Base-by-base conservation (phyloP, 176 grass and related monocot genomes). In the Chloris gayana region DNA sequence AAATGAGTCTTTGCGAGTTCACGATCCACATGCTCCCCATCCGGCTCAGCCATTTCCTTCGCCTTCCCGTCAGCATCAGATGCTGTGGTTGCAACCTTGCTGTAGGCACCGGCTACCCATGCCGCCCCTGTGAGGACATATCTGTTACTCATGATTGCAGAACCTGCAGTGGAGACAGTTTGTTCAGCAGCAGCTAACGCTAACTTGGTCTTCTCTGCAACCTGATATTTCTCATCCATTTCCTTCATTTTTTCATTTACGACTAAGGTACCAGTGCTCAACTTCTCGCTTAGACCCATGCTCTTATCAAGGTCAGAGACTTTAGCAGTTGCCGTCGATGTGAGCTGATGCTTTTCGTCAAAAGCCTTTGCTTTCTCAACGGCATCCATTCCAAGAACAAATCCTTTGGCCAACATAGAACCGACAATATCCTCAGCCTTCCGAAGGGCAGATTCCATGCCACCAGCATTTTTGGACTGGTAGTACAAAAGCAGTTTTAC, bases 191-290 rank as follows among this genome's bases (percentile, higher is more conserved):
- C 88, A n/a, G 81, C 77, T 60, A 94, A 58, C 76, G 92, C 92
- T 6, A 87, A 83, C 38, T 86, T 91, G 12, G 95, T 94, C 85
- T 92, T 98, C 77, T 98, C 92, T 19, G 92, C 89, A 64, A 98
- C 92, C 76, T 97, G 95, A 69, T 91, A 91, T 72, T 92, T 94
- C 82, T 92, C 72, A 79, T 97, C 95, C 85, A 94, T 90, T 86
- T 92, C 91, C 74, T 87, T 94, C 74, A 97, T 85, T 72, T 97
- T 97, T 75, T 88, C 91, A 86, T 90, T 89, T 46, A 97, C 87
- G 42, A 70, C 89, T 31, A 83, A 46, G 44, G 87, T 87, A 56
- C 91, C 57, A 21, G 76, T 80, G 77, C 18, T 83, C 80, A 97
- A 85, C 81, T 93, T 97, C 61, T 97, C 83, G 35, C 83, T 97